Evolutionary conservation across 2,329 filamentous ascomycete genomes (phyloP), one percentile per base, ranked within the genome.

Genomic region (Ophiocordyceps camponoti-leonardi): DNA sequence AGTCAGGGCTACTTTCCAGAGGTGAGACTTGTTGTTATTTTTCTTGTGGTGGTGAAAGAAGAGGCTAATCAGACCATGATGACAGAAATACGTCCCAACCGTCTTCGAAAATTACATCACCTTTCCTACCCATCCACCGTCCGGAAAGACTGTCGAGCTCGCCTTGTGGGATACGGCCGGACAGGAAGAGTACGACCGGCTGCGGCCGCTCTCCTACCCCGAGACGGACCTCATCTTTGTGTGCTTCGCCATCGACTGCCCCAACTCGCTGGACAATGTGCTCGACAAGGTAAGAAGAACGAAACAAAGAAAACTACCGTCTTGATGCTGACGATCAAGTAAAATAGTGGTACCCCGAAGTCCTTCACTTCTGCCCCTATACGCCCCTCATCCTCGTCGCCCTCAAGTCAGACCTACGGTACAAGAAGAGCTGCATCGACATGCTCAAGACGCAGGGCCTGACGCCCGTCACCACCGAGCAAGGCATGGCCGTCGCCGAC

Each of bases 101-200:
- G 92, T 98, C 45, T 98, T 98, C 63, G 92, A 98, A 61, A 98
- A 98, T 71, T 98, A 98, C 76, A 96, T 98, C 67, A 95, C 92
- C 46, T 90, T 94, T 64, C 93, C 90, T 47, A 83, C 81, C 49
- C 92, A 98, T 67, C 78, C 80, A 52, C 77, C 80, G 41, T 85
- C 83, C 13, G 88, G 90, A 59, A 96, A 95, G 73, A 88, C 83
- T 47, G 87, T 98, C 53, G 92, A 98, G 68, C 77, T 98, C 49
- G 92, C 92, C 39, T 75, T 98, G 45, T 98, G 92, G 92, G 92
- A 98, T 66, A 98, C 92, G 26, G 92, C 92, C 56, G 92, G 92
- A 37, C 92, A 98, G 66, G 92, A 98, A 66, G 92, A 96, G 67
- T 98, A 98, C 63, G 92, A 98, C 71, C 81, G 92, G 56, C 72